Evolutionary conservation across 257 asterid species (phyloP).

Genomic region (Solanum chiquidenum): DNA sequence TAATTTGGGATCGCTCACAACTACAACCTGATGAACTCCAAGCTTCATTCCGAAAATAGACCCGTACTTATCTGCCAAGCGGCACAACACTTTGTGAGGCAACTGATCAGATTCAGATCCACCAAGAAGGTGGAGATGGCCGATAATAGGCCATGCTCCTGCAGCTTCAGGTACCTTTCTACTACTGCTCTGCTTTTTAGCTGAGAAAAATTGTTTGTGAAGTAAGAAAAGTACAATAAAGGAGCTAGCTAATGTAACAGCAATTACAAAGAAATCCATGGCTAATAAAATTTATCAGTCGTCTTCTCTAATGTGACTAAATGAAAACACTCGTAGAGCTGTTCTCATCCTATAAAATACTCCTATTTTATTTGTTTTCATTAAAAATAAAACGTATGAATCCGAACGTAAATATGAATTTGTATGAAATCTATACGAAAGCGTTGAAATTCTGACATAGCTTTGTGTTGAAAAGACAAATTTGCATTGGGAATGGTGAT

Average conservation of each 20-base stretch:
- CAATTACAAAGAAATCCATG: background rate
- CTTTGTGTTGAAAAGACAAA: no score
- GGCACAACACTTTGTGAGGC: slow-evolving; percentile 8
- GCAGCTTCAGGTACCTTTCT: slow-evolving; percentile 3
- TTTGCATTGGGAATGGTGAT: no score
- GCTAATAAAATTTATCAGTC: background rate
- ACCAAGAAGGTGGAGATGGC: slow-evolving; percentile 26
- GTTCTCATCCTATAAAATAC: no score
- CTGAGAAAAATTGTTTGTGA: background rate
- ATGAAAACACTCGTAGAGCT: background rate
- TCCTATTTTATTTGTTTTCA: no score
- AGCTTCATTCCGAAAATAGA: slow-evolving; percentile 15
- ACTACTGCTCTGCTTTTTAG: background rate
- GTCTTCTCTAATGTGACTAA: background rate
- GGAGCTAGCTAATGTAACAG: background rate
- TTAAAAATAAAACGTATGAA: no score
- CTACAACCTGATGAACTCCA: slow-evolving; percentile 3
- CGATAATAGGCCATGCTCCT: slow-evolving; percentile 21
- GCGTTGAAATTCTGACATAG: no score
- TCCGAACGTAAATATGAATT: no score
- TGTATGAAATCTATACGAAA: no score
- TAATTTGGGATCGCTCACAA: slow-evolving; percentile 11
- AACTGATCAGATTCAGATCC: slow-evolving; percentile 4
- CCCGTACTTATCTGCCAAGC: slow-evolving; percentile 23
- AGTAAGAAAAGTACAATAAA: background rate